Evolutionary conservation across 2,329 filamentous ascomycete species (phyloP).

Genomic region (Fusarium piperis): DNA sequence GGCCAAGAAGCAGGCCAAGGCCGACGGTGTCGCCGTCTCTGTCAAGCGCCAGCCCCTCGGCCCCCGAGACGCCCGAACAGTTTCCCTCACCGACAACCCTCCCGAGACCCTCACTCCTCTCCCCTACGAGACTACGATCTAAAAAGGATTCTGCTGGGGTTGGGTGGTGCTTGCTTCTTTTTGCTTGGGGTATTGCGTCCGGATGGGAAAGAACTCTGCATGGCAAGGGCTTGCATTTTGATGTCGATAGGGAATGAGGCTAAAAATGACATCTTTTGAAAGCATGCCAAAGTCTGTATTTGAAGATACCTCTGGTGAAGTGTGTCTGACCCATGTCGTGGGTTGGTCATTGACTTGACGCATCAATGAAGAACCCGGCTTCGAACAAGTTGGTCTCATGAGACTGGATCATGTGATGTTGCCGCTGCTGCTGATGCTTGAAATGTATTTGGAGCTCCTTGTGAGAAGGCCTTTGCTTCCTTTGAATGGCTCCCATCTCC

Average conservation of each 20-base stretch:
- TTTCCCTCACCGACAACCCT: slow-evolving; percentile 82
- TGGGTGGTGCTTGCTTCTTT: slow-evolving; percentile 50
- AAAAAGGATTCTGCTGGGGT: slow-evolving; percentile 55
- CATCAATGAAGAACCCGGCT: slow-evolving; percentile 15
- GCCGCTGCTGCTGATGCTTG: background rate
- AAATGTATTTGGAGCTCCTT: background rate
- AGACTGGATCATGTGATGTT: background rate
- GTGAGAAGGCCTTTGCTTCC: background rate
- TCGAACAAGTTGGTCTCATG: background rate
- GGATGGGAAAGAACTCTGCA: slow-evolving; percentile 57
- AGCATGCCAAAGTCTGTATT: slow-evolving; percentile 32
- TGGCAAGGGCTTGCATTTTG: slow-evolving; percentile 55
- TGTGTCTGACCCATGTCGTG: slow-evolving; percentile 10
- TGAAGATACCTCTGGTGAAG: slow-evolving; percentile 37
- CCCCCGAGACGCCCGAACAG: slow-evolving; percentile 82
- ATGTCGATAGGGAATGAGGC: slow-evolving; percentile 53
- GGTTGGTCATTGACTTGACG: slow-evolving; percentile 4
- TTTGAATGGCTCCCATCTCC: background rate
- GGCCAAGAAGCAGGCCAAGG: slow-evolving; percentile 93
- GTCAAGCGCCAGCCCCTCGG: slow-evolving; percentile 89
- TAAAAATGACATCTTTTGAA: slow-evolving; percentile 48
- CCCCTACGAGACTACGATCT: slow-evolving; percentile 98
- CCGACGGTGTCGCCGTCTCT: slow-evolving; percentile 84
- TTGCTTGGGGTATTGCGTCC: slow-evolving; percentile 55
- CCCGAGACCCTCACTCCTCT: slow-evolving; percentile 93